Conservation (phyloP, 371 early-diverging fungal species). For the Blyttiomyces sp. region DNA sequence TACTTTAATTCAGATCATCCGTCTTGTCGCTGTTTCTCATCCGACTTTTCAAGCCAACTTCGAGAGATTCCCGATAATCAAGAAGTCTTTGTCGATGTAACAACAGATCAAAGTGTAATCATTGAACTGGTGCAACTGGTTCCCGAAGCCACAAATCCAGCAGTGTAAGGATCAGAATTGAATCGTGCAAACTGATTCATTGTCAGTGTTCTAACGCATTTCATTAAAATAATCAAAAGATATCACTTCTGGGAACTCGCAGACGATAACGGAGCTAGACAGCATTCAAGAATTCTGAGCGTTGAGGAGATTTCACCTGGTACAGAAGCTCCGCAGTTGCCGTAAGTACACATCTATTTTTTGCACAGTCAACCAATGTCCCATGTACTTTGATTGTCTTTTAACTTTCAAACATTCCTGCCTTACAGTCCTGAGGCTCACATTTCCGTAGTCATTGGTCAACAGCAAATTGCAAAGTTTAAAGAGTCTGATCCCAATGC, state of each 20-base stretch:
- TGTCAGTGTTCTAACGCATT: background rate
- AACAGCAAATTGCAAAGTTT: conserved; percentile 69
- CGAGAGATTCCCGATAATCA: conserved; percentile 88
- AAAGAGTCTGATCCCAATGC: conserved; percentile 54
- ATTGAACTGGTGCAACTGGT: conserved; percentile 76
- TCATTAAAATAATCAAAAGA: too few relatives aligned
- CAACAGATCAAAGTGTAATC: conserved; percentile 75
- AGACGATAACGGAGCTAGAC: conserved; percentile 68
- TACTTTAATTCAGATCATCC: background rate
- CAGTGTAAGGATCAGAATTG: conserved; percentile 49
- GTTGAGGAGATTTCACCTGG: conserved; percentile 28
- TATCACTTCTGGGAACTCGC: conserved; percentile 78
- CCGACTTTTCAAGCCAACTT: conserved; percentile 47
- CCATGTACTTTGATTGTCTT: background rate
- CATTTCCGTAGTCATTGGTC: conserved; percentile 47
- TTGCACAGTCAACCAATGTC: background rate
- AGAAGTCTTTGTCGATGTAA: conserved; percentile 77
- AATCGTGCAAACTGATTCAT: background rate
- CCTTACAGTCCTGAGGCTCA: background rate
- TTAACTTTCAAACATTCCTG: background rate
- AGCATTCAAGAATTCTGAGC: conserved; percentile 27
- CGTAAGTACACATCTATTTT: conserved; percentile 49
- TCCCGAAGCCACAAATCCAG: conserved; percentile 45
- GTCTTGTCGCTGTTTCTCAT: background rate
- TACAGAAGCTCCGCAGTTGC: conserved; percentile 46